phyloP scores from a whole-genome alignment of 768 basidiomycete species.

The Serendipita sp. region DNA sequence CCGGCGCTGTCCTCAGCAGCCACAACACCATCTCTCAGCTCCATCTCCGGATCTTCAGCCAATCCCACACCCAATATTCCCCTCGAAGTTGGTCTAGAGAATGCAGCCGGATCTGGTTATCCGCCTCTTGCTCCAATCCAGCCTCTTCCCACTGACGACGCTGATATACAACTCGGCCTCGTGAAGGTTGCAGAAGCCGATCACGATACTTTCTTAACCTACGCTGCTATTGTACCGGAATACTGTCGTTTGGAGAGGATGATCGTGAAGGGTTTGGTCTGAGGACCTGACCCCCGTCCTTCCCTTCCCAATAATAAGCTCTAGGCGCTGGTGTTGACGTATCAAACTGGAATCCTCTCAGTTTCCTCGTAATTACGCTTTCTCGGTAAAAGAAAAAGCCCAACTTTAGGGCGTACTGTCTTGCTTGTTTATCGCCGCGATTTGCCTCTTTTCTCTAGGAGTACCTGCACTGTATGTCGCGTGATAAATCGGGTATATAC shows the following conservation, averaged over 20 bases:
- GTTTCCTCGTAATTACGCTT: too few relatives aligned
- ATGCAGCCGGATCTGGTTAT: conserved; percentile 20
- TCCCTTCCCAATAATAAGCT: too few relatives aligned
- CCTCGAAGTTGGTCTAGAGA: conserved; percentile 21
- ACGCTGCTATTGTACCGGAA: conserved; percentile 73
- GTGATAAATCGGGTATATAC: too few relatives aligned
- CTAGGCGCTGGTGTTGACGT: too few relatives aligned
- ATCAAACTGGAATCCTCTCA: too few relatives aligned
- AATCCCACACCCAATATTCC: conserved; percentile 8
- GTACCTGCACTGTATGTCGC: too few relatives aligned
- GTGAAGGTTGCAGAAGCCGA: conserved; percentile 76
- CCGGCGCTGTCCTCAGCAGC: conserved; percentile 13
- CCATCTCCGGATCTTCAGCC: background rate
- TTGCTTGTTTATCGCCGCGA: too few relatives aligned
- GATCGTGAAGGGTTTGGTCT: conserved; percentile 47
- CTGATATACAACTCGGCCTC: conserved; percentile 58
- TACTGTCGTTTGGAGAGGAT: conserved; percentile 66
- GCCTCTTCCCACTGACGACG: conserved; percentile 53
- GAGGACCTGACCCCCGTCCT: background rate
- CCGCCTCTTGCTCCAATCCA: conserved; percentile 52
- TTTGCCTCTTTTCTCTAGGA: too few relatives aligned
- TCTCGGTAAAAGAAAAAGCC: too few relatives aligned
- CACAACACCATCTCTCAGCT: conserved; percentile 8
- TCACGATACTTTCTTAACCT: conserved; percentile 68
- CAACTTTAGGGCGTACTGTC: too few relatives aligned